Evolutionary conservation across 2,329 filamentous ascomycete genomes (phyloP).

Genomic region (Colletotrichum graminicola): DNA sequence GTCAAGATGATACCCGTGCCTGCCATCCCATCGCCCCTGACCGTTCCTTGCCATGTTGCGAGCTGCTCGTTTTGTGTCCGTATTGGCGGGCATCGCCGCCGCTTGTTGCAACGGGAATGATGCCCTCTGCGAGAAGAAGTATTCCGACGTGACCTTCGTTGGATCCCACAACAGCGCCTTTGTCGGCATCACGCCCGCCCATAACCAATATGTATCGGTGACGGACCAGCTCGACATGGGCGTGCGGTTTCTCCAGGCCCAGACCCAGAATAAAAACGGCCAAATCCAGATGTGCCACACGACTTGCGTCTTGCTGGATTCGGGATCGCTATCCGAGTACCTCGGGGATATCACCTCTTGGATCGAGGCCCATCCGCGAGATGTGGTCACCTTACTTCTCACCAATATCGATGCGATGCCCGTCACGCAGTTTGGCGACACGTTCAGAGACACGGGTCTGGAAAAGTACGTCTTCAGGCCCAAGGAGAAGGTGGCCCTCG

Average conservation of each 20-base stretch:
- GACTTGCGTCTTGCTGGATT: constrained; percentile 69
- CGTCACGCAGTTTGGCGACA: constrained; percentile 65
- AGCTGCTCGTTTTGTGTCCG: constrained; percentile 34
- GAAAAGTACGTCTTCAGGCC: constrained; percentile 69
- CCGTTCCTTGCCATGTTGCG: constrained; percentile 16
- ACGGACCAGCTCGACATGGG: constrained; percentile 70
- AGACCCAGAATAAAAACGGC: constrained; percentile 68
- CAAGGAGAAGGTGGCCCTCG: constrained; percentile 52
- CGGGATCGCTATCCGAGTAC: constrained; percentile 67
- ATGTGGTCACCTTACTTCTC: constrained; percentile 73
- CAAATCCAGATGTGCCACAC: constrained; percentile 74
- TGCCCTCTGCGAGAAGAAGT: constrained; percentile 67
- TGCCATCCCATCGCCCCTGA: background rate
- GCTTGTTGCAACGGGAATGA: constrained; percentile 72
- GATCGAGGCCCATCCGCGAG: constrained; percentile 69
- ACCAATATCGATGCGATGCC: constrained; percentile 72
- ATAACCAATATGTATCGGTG: constrained; percentile 73
- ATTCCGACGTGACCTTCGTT: constrained; percentile 71
- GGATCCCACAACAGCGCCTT: constrained; percentile 77
- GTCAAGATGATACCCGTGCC: background rate
- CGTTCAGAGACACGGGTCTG: constrained; percentile 68
- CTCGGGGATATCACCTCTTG: constrained; percentile 70
- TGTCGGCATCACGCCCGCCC: constrained; percentile 63
- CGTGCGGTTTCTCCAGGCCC: constrained; percentile 73
- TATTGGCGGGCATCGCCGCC: constrained; percentile 42